These are phyloP conservation scores for Mesostigma viride DNA, from an alignment of 139 green algal species.

Conservation along the genomic window DNA sequence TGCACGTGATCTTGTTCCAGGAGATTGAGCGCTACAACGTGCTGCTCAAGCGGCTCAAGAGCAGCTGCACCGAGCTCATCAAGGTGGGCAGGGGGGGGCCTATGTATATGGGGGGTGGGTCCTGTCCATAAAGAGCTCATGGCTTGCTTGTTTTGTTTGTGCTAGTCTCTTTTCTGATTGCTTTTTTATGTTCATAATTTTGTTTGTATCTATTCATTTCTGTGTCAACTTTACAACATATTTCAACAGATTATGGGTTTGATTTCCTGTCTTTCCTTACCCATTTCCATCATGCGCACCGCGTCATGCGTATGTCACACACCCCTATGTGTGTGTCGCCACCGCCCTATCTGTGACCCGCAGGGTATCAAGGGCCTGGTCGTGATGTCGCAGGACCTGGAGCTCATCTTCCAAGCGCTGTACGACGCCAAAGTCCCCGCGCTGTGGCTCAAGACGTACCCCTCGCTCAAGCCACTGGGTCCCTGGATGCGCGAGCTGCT, in stretches of 20 bases:
- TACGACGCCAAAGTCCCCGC: slow-evolving; percentile 44
- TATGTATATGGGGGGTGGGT: not conserved
- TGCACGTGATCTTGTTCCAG: slow-evolving; percentile 79
- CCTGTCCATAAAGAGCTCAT: too few species aligned
- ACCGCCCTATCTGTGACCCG: too few species aligned
- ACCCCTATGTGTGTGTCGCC: slow-evolving; percentile 37
- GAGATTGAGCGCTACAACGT: slow-evolving; percentile 79
- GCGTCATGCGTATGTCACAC: too few species aligned
- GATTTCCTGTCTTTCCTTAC: too few species aligned
- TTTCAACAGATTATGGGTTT: too few species aligned
- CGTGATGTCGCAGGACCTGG: slow-evolving; percentile 71
- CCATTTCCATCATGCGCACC: too few species aligned
- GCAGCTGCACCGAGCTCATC: slow-evolving; percentile 16
- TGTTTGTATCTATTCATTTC: too few species aligned
- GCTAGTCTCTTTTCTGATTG: too few species aligned
- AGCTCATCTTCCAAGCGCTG: slow-evolving; percentile 59
- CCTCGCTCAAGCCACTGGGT: slow-evolving; percentile 64
- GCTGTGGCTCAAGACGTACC: slow-evolving; percentile 66
- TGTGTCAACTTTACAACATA: too few species aligned
- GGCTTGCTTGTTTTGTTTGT: too few species aligned
- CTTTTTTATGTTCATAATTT: too few species aligned
- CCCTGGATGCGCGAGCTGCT: slow-evolving; percentile 71
- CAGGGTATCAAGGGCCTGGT: slow-evolving; percentile 71
- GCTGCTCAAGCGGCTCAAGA: slow-evolving; percentile 46
- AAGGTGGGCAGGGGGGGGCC: too few species aligned